These are phyloP conservation scores for Aureobasidium zeae DNA, from an alignment of 2,329 filamentous ascomycete species.

Conservation along the genomic window DNA sequence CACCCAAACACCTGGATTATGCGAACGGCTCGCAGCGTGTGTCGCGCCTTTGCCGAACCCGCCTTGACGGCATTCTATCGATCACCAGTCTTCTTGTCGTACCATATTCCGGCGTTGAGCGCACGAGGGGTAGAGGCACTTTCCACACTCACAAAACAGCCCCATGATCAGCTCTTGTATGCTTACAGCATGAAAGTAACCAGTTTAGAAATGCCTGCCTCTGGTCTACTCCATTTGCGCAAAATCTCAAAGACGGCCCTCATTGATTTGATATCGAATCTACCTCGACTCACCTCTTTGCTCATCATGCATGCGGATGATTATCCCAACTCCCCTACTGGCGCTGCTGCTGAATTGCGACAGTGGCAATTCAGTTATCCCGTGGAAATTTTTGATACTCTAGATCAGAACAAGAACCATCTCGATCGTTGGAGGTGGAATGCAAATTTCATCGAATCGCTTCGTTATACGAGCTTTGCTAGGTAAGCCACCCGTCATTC, in stretches of 20 bases:
- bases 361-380: constrained; percentile 69
- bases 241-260: constrained; percentile 40
- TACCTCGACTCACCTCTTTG: constrained; percentile 59
- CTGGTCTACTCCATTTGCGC: constrained; percentile 10
- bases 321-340: constrained; percentile 56
- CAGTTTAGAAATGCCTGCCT: constrained; percentile 58
- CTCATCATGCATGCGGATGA: constrained; percentile 65
- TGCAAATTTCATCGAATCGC: constrained; percentile 8
- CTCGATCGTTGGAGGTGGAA: constrained; percentile 49
- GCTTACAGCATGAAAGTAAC: constrained; percentile 66
- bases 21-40: constrained; percentile 25
- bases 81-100: constrained; percentile 25
- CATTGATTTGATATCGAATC: constrained; percentile 48
- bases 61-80: constrained; percentile 31
- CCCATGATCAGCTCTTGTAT: constrained; percentile 25
- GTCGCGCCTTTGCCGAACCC: constrained; percentile 28
- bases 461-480: no score
- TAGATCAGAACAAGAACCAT: constrained; percentile 43
- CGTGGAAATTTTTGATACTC: constrained; percentile 52
- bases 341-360: constrained; percentile 39
- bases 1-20: constrained; percentile 25
- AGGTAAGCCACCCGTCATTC: no score
- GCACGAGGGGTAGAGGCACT: constrained; percentile 26
- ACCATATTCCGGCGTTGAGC: no score
- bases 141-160: constrained; percentile 24